Base-by-base conservation (phyloP, 805 yeast species). In the Metschnikowia shivogae region DNA sequence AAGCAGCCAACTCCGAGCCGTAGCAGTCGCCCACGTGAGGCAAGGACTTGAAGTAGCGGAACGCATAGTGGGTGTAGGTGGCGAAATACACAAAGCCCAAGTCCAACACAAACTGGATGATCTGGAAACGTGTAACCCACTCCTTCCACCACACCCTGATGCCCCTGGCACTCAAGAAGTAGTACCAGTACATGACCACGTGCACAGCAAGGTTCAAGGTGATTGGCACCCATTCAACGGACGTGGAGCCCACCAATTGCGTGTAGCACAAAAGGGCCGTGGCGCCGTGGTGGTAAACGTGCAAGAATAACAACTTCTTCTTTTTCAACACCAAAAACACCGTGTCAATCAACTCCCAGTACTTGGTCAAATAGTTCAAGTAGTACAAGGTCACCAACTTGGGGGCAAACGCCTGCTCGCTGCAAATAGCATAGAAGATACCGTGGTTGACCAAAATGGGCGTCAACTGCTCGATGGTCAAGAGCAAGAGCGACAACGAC, bases 131-230 rank as follows among this genome's bases (percentile, higher is more conserved):
- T 45, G 99, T 92, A 55, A 92, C 97, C 97, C 97, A 92, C 74
- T 90, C 95, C 73, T 93, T 92, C 99, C 99, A 92, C 97, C 97
- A 90, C 44, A 92, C 97, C 60, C 88, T 84, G 62, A 90, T 87
- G 47, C 96, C 96, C 64, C 95, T 79, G 17, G 97, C 87, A 42
- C 93, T 78, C 59, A 92, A 75, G 76, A 90, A 89, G 74, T 93
- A 92, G 80, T 92, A 92, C 86, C 89, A 92, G 79, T 92, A 92
- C 99, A 92, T 93, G 46, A 92, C 81, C 41, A 90, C 96, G 63
- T 92, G 98, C 41, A 92, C 98, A 43, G 82, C 86, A 68, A 92
- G 77, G 77, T 92, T 92, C 59, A 92, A 76, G 28, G 84, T 67
- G 61, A 92, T 92, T 46, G 93, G 95, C 30, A 92, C 97, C 97